Percentiles rank a stretch among this genome's conserved stretches.
These are phyloP conservation scores for Colletotrichum incanum DNA, from an alignment of 2,329 filamentous ascomycete genomes.

Conservation along the genomic window DNA sequence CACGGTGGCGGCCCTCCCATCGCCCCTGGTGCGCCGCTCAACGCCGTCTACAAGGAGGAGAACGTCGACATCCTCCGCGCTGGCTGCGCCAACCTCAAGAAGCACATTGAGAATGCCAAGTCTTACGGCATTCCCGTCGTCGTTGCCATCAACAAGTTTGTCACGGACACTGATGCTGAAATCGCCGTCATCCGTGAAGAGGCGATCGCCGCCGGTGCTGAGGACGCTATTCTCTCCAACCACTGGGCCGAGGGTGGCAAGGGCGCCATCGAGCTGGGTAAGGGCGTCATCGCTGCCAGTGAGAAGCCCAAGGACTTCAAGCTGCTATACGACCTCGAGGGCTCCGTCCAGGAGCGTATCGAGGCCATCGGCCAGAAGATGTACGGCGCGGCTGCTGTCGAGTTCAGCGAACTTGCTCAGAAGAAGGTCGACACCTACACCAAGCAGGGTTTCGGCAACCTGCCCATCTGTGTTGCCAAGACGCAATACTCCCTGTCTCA, in stretches of 20 bases:
- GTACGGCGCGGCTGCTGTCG: conserved; percentile 92
- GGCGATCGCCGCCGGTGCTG: conserved; percentile 90
- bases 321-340: conserved; percentile 86
- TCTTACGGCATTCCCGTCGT: conserved; percentile 93
- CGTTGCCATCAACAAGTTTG: conserved; percentile 97
- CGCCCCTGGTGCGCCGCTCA: conserved; percentile 86
- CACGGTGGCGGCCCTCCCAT: conserved; percentile 98
- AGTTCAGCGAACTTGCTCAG: conserved; percentile 94
- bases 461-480: conserved; percentile 98
- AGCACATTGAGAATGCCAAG: conserved; percentile 94
- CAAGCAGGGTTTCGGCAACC: conserved; percentile 89
- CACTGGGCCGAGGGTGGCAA: conserved; percentile 97
- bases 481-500: conserved; percentile 98
- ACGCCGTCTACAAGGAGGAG: conserved; percentile 91
- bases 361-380: conserved; percentile 91
- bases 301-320: conserved; percentile 90
- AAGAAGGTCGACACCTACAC: conserved; percentile 98
- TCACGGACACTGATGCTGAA: conserved; percentile 94
- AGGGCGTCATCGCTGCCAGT: conserved; percentile 86
- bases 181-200: conserved; percentile 92
- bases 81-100: conserved; percentile 94
- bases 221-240: conserved; percentile 93
- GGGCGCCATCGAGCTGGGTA: conserved; percentile 90
- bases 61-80: conserved; percentile 92
- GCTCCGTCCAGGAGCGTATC: conserved; percentile 89